A percentile compares a stretch with the other conserved stretches of the same genome.
Conservation (phyloP, 805 yeast genomes). For the Debaryomyces hansenii region DNA sequence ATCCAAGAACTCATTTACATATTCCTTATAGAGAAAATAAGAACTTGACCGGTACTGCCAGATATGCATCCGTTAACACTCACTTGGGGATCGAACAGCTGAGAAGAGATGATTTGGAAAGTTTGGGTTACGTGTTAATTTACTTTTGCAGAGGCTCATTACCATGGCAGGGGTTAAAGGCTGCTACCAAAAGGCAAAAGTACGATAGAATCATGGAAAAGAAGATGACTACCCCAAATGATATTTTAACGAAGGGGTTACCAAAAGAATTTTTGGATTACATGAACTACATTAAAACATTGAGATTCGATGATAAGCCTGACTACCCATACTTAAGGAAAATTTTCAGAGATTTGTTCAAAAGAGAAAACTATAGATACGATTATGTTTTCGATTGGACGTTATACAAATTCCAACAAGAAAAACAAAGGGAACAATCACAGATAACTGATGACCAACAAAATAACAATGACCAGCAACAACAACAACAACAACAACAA, state of each 20-base stretch:
- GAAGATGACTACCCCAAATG: slow-evolving; percentile 87
- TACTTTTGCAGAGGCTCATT: slow-evolving; percentile 93
- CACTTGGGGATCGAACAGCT: slow-evolving; percentile 96
- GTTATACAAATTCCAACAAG: slow-evolving; percentile 69
- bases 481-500: slow-evolving; percentile 16
- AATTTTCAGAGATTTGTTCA: slow-evolving; percentile 83
- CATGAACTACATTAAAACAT: slow-evolving; percentile 82
- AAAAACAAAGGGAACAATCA: slow-evolving; percentile 50
- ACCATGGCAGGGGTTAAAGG: slow-evolving; percentile 99
- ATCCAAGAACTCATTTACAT: slow-evolving; percentile 90
- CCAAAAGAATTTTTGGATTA: slow-evolving; percentile 89
- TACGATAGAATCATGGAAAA: slow-evolving; percentile 95
- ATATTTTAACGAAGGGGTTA: slow-evolving; percentile 83
- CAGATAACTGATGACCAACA: slow-evolving; percentile 29
- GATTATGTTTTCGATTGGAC: slow-evolving; percentile 98
- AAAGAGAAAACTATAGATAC: slow-evolving; percentile 84
- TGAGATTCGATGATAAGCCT: slow-evolving; percentile 94
- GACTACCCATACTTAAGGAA: slow-evolving; percentile 88
- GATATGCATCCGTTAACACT: slow-evolving; percentile 93
- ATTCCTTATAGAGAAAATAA: slow-evolving; percentile 96
- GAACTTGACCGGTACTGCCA: slow-evolving; percentile 95
- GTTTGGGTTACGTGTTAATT: slow-evolving; percentile 89
- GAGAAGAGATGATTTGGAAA: slow-evolving; percentile 94
- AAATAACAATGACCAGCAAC: slow-evolving; percentile 13
- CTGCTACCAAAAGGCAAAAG: slow-evolving; percentile 94